phyloP scores from a whole-genome alignment of 179 eudicot genomes.

The Vitellaria paradoxa region DNA sequence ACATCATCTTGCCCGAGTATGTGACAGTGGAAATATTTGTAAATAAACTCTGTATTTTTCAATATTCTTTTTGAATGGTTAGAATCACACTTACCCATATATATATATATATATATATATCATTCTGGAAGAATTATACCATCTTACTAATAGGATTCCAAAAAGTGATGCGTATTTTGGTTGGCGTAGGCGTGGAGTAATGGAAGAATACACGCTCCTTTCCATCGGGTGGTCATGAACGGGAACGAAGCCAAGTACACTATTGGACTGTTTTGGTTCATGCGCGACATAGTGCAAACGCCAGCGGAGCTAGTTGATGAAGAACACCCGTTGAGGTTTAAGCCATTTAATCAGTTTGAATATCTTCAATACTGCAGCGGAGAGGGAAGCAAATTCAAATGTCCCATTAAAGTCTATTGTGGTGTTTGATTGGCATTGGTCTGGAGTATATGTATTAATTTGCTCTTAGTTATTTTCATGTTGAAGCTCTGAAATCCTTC shows the following conservation, averaged over 20 bases:
- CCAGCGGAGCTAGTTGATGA: conserved; percentile 17
- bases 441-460: not conserved
- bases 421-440: conserved; percentile 17
- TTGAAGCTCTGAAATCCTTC: no score
- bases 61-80: no score
- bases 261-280: not conserved
- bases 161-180: not conserved
- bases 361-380: conserved; percentile 21
- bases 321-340: conserved; percentile 10
- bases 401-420: conserved; percentile 20
- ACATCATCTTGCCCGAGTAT: no score
- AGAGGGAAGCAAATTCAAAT: not conserved
- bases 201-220: conserved; percentile 16
- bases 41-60: no score
- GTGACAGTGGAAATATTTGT: no score
- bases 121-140: not conserved
- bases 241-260: conserved; percentile 11
- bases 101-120: not conserved
- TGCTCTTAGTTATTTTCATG: no score
- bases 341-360: conserved; percentile 13
- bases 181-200: conserved; percentile 21
- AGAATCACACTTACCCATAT: no score
- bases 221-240: conserved; percentile 10
- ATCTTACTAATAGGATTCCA: not conserved
- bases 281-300: not conserved